Evolutionary conservation across 352 stramenopile genomes (phyloP), one percentile per base, ranked within the genome.

Genomic region (Pythium graminicola): DNA sequence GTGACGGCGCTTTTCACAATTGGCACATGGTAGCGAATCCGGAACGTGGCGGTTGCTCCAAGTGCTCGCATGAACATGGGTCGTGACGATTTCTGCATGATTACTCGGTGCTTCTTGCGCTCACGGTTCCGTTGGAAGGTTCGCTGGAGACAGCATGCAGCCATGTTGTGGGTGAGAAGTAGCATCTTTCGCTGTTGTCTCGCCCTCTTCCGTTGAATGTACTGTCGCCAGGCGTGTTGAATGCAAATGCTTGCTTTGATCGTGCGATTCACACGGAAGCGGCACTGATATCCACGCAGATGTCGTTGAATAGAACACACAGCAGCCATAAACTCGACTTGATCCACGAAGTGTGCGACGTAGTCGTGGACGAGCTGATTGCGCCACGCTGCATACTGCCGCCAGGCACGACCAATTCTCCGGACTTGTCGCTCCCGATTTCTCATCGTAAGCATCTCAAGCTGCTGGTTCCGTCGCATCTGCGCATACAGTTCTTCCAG

Each of bases 31-130:
- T 68, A 80, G 6, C 59, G 56, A 20, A 57, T 48, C 6, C 67
- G 66, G 40, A 81, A 77, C 14, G 38, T 59, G 4, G 50, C 22
- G 11, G 55, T 62, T n/a, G 53, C 44, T 4, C 60, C 20, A 2
- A 52, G 22, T 29, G 69, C 68, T 3, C 72, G 67, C 16, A 86
- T 43, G 36, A 81, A 86, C 47, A 89, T 61, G 2, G 78, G 73
- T 0, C 62, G 54, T 23, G 67, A 61, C 1, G 73, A 78, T 35
- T 62, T 59, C 9, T 50, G 20, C 35, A 86, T 46, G 8, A 65
- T 52, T 11, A 19, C 29, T 10, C 69, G 65, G 19, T 72, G 57
- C 32, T 69, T 65, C 2, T 50, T 48, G 1, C 64, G 53, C 22
- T 83, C 52, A 2, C 48, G 54, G 14, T 64, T 68, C 10, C 57